These are phyloP conservation scores for Pythium rhizo-oryzae DNA, from an alignment of 352 stramenopile genomes.

Conservation along the genomic window DNA sequence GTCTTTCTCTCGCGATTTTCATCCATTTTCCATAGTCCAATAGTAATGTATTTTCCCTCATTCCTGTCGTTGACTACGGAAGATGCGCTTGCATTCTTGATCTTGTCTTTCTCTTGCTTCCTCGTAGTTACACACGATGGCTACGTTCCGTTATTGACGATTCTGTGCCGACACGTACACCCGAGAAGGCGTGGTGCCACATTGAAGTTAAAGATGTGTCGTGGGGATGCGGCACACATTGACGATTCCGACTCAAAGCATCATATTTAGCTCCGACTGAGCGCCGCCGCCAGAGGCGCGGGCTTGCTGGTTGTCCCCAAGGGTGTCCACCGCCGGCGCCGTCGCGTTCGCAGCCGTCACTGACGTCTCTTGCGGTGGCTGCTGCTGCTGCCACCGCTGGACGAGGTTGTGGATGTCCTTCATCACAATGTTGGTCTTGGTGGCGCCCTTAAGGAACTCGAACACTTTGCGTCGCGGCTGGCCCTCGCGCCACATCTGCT, in stretches of 20 bases:
- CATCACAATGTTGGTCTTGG: constrained; percentile 62
- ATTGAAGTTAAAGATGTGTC: not conserved
- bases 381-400: constrained; percentile 63
- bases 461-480: constrained; percentile 65
- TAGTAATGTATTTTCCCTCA: constrained; percentile 38
- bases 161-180: no score
- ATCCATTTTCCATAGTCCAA: constrained; percentile 33
- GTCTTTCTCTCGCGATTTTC: constrained; percentile 30
- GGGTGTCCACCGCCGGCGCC: not conserved
- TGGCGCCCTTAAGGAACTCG: constrained; percentile 72
- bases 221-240: not conserved
- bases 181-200: not conserved
- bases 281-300: not conserved
- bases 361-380: not conserved
- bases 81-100: constrained; percentile 6
- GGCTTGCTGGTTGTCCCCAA: not conserved
- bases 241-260: not conserved
- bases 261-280: constrained; percentile 3
- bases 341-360: not conserved
- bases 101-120: not conserved
- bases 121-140: not conserved
- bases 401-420: constrained; percentile 85
- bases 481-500: constrained; percentile 63
- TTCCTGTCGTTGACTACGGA: constrained; percentile 29
- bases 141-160: no score